A percentile compares a stretch with the other conserved stretches of the same genome.
These are phyloP conservation scores for Fusarium sambucinum DNA, from an alignment of 2,329 filamentous ascomycete genomes.

Conservation along the genomic window DNA sequence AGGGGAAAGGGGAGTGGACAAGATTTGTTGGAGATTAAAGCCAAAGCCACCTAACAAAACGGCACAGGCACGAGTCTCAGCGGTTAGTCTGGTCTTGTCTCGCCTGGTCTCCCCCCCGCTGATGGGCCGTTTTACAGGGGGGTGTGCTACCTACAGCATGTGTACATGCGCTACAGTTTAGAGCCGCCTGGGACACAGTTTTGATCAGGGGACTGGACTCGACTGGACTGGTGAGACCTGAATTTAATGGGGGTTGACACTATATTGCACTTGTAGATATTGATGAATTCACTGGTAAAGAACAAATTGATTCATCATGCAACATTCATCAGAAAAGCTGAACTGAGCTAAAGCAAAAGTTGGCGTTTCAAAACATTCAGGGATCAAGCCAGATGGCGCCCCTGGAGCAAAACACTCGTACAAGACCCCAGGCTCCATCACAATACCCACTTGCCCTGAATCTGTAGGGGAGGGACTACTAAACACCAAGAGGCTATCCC, in stretches of 20 bases:
- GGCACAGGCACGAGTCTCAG: slow-evolving; percentile 32
- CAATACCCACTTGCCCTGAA: slow-evolving; percentile 7
- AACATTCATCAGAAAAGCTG: background rate
- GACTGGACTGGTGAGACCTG: background rate
- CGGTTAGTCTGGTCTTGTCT: slow-evolving; percentile 3
- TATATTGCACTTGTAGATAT: background rate
- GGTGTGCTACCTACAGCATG: slow-evolving; percentile 14
- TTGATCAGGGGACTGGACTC: background rate
- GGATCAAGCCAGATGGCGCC: slow-evolving; percentile 15
- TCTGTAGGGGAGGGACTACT: slow-evolving; percentile 1
- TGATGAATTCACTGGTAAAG: background rate
- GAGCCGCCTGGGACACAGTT: background rate
- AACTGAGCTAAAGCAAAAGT: background rate
- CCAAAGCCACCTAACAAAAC: slow-evolving; percentile 8
- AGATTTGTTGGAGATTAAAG: slow-evolving; percentile 34
- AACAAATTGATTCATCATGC: slow-evolving; percentile 10
- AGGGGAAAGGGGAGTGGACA: slow-evolving; percentile 2
- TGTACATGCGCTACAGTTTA: slow-evolving; percentile 8
- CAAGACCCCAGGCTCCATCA: background rate
- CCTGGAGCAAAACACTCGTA: background rate
- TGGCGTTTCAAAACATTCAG: slow-evolving; percentile 29
- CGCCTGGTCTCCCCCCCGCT: slow-evolving; percentile 1
- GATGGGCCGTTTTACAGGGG: slow-evolving; percentile 22
- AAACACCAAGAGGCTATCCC: slow-evolving; percentile 15
- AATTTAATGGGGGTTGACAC: background rate